These are phyloP conservation scores for Orbilia quercus DNA, from an alignment of 2,329 filamentous ascomycete genomes.

Conservation along the genomic window DNA sequence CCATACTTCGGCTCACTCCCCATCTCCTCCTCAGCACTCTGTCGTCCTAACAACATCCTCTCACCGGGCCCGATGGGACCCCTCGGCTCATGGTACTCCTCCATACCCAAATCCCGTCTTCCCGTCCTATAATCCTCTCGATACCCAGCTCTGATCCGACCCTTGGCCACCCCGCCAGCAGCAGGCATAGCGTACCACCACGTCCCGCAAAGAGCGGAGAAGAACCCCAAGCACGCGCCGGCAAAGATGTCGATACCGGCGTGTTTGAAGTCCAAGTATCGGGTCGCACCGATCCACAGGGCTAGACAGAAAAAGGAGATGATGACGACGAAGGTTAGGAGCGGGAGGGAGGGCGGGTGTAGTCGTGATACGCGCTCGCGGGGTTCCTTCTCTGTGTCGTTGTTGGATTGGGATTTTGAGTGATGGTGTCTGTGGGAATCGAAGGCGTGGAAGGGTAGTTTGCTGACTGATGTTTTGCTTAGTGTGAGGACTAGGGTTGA, in stretches of 20 bases:
- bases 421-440: slow-evolving; percentile 31
- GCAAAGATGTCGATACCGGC: slow-evolving; percentile 52
- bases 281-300: slow-evolving; percentile 46
- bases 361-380: slow-evolving; percentile 23
- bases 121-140: slow-evolving; percentile 15
- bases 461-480: slow-evolving; percentile 58
- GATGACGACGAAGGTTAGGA: slow-evolving; percentile 43
- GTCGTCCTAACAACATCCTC: slow-evolving; percentile 15
- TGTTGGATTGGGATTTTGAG: neutral
- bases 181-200: slow-evolving; percentile 56
- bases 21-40: slow-evolving; percentile 23
- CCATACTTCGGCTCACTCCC: slow-evolving; percentile 4
- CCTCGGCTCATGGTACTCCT: slow-evolving; percentile 30
- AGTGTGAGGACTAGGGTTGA: slow-evolving; percentile 79
- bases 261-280: slow-evolving; percentile 53
- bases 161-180: slow-evolving; percentile 48
- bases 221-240: slow-evolving; percentile 40
- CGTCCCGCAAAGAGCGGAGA: slow-evolving; percentile 41
- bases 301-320: slow-evolving; percentile 53
- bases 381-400: neutral
- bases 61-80: slow-evolving; percentile 40
- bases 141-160: slow-evolving; percentile 46
- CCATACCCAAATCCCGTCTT: neutral
- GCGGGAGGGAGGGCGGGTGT: slow-evolving; percentile 49
- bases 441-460: slow-evolving; percentile 30